Evolutionary conservation across 1,284 basidiomycete species (phyloP).

Genomic region (Melampsora medusae): DNA sequence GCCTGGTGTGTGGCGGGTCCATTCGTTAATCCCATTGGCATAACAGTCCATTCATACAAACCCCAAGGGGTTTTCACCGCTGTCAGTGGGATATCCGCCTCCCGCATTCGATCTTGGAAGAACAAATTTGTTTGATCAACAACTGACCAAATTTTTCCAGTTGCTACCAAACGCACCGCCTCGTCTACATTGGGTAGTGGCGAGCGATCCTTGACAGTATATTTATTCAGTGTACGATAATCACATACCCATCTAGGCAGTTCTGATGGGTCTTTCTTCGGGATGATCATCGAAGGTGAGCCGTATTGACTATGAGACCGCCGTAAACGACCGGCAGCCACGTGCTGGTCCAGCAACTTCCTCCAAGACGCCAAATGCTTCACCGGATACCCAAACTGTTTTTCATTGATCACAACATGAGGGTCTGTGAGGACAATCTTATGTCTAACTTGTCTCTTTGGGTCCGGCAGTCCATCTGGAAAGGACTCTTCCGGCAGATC

Average conservation of each 20-base stretch:
- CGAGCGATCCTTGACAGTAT: conserved; percentile 1
- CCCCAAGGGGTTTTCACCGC: conserved; percentile 57
- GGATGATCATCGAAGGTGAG: conserved; percentile 4
- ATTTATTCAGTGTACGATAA: conserved; percentile 20
- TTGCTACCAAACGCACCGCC: not conserved
- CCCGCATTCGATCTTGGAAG: conserved; percentile 57
- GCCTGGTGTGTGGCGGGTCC: no score
- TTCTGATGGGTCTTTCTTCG: conserved; percentile 45
- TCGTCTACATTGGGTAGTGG: conserved; percentile 21
- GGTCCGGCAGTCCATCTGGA: no score
- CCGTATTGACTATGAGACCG: not conserved
- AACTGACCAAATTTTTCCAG: conserved; percentile 52
- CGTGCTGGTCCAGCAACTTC: no score
- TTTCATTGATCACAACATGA: no score
- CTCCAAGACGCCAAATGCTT: no score
- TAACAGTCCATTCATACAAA: conserved; percentile 58
- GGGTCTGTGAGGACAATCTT: no score
- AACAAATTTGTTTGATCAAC: conserved; percentile 59
- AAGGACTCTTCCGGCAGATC: no score
- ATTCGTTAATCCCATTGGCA: conserved; percentile 56
- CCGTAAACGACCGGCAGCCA: no score
- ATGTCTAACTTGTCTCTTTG: no score
- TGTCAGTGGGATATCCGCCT: conserved; percentile 55
- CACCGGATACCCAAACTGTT: no score
- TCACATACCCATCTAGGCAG: conserved; percentile 45